Percentiles rank a stretch among this genome's conserved stretches.
phyloP scores from a whole-genome alignment of 2,329 filamentous ascomycete genomes.

The Apiospora malaysiana region DNA sequence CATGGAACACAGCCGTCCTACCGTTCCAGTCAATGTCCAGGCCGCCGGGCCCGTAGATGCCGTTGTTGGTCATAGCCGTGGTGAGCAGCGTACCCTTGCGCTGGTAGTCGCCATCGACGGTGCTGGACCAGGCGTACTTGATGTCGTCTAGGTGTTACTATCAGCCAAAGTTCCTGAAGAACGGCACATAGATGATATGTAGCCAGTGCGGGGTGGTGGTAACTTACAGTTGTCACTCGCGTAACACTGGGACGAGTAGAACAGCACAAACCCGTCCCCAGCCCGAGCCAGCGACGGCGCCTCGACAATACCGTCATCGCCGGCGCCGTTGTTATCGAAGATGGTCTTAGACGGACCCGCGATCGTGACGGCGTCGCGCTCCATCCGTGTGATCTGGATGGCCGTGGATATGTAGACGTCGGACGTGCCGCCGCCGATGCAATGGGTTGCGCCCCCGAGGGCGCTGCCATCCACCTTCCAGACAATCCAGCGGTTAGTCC shows the following conservation, averaged over 20 bases:
- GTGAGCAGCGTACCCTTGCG: conserved; percentile 39
- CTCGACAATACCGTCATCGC: conserved; percentile 39
- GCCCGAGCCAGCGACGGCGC: conserved; percentile 39
- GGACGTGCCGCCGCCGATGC: conserved; percentile 34
- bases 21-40: conserved; percentile 41
- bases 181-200: background rate
- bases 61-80: conserved; percentile 34
- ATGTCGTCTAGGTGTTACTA: conserved; percentile 31
- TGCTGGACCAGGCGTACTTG: conserved; percentile 40
- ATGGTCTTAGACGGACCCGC: conserved; percentile 33
- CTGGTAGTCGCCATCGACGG: conserved; percentile 36
- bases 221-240: conserved; percentile 36
- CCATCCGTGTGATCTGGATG: conserved; percentile 38
- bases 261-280: conserved; percentile 35
- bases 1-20: conserved; percentile 36
- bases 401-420: conserved; percentile 36
- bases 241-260: conserved; percentile 42
- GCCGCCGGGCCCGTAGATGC: conserved; percentile 38
- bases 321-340: conserved; percentile 37
- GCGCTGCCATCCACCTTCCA: conserved; percentile 42
- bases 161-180: background rate
- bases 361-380: conserved; percentile 37
- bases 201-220: background rate
- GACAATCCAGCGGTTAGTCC: conserved; percentile 37
- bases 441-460: conserved; percentile 39